A percentile compares a stretch with the other conserved stretches of the same genome.
These are phyloP conservation scores for Cryptococcus maquisensis DNA, from an alignment of 1,284 basidiomycete species.

Conservation along the genomic window DNA sequence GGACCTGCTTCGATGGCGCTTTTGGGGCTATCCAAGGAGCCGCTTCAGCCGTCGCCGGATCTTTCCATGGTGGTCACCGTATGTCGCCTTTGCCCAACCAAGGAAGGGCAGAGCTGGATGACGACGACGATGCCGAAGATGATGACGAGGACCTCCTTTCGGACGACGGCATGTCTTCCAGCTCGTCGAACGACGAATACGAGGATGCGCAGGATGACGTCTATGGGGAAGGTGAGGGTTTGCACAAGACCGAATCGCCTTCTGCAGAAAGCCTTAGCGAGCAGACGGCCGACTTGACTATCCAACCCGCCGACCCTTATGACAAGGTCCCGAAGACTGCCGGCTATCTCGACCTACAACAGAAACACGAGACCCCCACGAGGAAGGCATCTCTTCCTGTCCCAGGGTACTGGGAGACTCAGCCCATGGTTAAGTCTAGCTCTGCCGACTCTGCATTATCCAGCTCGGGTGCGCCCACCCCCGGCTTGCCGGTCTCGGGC, in stretches of 20 bases:
- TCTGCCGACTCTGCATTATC: slow-evolving; percentile 5
- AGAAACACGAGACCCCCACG: slow-evolving; percentile 8
- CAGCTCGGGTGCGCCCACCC: slow-evolving; percentile 16
- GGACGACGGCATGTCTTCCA: slow-evolving; percentile 66
- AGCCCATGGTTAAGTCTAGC: slow-evolving; percentile 2
- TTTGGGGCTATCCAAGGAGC: slow-evolving; percentile 14
- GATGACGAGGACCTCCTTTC: slow-evolving; percentile 54
- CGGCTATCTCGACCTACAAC: slow-evolving; percentile 16
- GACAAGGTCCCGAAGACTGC: slow-evolving; percentile 12
- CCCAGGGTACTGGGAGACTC: slow-evolving; percentile 10
- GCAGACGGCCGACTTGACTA: slow-evolving; percentile 10
- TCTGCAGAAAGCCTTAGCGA: slow-evolving; percentile 3
- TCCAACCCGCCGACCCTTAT: slow-evolving; percentile 3
- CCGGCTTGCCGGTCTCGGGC: slow-evolving; percentile 8
- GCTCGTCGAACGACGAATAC: slow-evolving; percentile 57
- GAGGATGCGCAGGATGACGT: slow-evolving; percentile 41
- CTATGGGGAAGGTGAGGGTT: slow-evolving; percentile 17
- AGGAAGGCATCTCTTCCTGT: slow-evolving; percentile 13
- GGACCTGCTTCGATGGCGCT: background rate
- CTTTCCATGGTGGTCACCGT: slow-evolving; percentile 20
- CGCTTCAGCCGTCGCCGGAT: slow-evolving; percentile 20
- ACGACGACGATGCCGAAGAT: slow-evolving; percentile 6
- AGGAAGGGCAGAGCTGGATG: background rate
- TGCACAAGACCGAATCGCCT: slow-evolving; percentile 16
- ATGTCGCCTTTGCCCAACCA: slow-evolving; percentile 13